phyloP scores from a whole-genome alignment of 176 grass and related monocot species.

The Paspalum vaginatum region DNA sequence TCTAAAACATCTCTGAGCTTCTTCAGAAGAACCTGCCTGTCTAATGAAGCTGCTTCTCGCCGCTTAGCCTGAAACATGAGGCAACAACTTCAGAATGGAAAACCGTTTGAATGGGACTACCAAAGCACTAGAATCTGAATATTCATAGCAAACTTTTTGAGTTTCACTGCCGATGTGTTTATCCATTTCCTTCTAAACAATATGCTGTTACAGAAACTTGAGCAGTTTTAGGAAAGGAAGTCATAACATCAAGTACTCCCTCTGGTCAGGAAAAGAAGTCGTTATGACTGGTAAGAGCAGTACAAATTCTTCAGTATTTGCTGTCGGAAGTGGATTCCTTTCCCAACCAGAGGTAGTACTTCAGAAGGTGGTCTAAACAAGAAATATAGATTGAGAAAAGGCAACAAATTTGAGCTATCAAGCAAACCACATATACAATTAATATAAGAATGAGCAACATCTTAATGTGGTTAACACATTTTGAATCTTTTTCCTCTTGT shows the following conservation, averaged over 20 bases:
- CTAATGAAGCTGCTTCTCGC: conserved; percentile 87
- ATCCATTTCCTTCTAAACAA: conserved; percentile 16
- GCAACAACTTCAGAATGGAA: conserved; percentile 34
- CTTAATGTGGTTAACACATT: conserved; percentile 17
- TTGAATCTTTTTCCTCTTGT: not conserved
- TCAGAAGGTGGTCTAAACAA: not conserved
- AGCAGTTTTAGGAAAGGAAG: conserved; percentile 21
- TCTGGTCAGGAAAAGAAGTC: too few relatives aligned
- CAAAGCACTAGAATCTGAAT: conserved; percentile 23
- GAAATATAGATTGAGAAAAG: conserved; percentile 11
- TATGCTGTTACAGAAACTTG: conserved; percentile 1
- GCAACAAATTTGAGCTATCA: not conserved
- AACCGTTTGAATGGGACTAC: not conserved
- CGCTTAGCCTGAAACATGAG: conserved; percentile 75
- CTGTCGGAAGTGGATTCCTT: too few relatives aligned
- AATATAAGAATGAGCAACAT: conserved; percentile 4
- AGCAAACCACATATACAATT: conserved; percentile 16
- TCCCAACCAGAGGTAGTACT: not conserved
- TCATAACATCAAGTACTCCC: not conserved
- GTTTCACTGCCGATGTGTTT: not conserved
- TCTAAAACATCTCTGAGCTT: conserved; percentile 94
- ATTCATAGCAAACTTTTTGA: conserved; percentile 2
- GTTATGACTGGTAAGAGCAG: too few relatives aligned
- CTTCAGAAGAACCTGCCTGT: conserved; percentile 95
- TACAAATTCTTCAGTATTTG: too few relatives aligned